These are phyloP conservation scores for Neophaeococcomyces aloes DNA, from an alignment of 2,329 filamentous ascomycete species.

Conservation along the genomic window DNA sequence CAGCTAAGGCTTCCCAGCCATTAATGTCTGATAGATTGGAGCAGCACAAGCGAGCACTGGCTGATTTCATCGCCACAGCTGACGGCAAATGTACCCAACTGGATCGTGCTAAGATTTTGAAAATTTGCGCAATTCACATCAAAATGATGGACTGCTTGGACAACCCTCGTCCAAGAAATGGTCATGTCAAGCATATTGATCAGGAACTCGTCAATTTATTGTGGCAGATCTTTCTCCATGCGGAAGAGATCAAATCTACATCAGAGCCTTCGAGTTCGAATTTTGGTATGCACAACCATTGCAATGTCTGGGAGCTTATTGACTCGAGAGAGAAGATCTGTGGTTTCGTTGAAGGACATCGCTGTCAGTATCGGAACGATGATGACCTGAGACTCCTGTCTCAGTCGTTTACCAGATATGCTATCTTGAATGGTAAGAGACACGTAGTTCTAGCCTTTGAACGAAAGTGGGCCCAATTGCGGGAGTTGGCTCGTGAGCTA, in stretches of 20 bases:
- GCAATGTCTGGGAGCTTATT: slow-evolving; percentile 3
- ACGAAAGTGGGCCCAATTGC: too few species aligned
- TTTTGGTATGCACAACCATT: slow-evolving; percentile 6
- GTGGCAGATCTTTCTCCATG: neutral
- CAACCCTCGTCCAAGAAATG: neutral
- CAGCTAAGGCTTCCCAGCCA: too few species aligned
- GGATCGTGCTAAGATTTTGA: too few species aligned
- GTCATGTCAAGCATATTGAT: neutral
- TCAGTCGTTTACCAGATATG: too few species aligned
- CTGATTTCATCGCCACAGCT: too few species aligned
- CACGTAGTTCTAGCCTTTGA: too few species aligned
- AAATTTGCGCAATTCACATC: neutral
- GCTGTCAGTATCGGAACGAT: neutral
- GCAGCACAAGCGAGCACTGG: too few species aligned
- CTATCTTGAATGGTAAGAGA: too few species aligned
- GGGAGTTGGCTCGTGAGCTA: too few species aligned
- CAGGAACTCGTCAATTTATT: neutral
- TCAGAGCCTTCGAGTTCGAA: neutral
- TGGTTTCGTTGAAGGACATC: slow-evolving; percentile 3
- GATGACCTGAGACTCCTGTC: too few species aligned
- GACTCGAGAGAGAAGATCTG: neutral
- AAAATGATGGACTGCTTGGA: neutral
- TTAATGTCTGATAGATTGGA: too few species aligned
- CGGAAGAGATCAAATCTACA: neutral
- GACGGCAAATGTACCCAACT: too few species aligned